A percentile compares a stretch with the other conserved stretches of the same genome.
These are phyloP conservation scores for Trichosporon sp. DNA, from an alignment of 1,284 basidiomycete species.

Conservation along the genomic window DNA sequence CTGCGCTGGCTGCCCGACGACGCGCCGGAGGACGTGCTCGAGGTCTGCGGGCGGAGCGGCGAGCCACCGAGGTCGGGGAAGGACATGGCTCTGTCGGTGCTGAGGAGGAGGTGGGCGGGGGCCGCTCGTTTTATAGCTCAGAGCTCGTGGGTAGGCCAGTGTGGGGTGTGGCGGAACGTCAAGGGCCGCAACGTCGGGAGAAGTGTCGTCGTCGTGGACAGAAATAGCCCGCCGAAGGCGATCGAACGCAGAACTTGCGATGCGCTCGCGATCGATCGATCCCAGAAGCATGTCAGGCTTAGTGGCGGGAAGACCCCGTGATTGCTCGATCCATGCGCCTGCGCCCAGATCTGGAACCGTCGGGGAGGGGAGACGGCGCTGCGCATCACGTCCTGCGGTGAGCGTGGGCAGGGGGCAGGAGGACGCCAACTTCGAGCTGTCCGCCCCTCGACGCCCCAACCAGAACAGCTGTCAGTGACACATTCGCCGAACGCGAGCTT, in stretches of 20 bases:
- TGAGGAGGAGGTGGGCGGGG: background rate
- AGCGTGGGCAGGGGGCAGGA: background rate
- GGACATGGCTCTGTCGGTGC: background rate
- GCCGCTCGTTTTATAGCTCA: background rate
- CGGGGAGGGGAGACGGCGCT: background rate
- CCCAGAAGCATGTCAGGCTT: background rate
- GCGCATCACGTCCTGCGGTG: background rate
- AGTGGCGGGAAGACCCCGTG: background rate
- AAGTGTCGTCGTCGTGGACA: background rate
- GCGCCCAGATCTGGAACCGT: background rate
- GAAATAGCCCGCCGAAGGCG: background rate
- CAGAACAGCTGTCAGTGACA: background rate
- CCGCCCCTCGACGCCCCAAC: background rate
- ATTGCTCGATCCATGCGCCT: background rate
- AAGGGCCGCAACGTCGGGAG: no score
- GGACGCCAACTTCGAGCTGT: no score
- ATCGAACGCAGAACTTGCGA: background rate
- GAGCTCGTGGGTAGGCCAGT: background rate
- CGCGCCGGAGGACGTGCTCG: background rate
- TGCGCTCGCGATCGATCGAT: background rate
- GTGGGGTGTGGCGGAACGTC: no score
- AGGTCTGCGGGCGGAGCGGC: background rate
- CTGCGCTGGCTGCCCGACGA: background rate
- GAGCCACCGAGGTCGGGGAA: background rate
- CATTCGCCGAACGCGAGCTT: background rate